Percentiles rank a stretch among this genome's conserved stretches.
Conservation (phyloP, 1,284 basidiomycete species). For the Trametes polyzona region DNA sequence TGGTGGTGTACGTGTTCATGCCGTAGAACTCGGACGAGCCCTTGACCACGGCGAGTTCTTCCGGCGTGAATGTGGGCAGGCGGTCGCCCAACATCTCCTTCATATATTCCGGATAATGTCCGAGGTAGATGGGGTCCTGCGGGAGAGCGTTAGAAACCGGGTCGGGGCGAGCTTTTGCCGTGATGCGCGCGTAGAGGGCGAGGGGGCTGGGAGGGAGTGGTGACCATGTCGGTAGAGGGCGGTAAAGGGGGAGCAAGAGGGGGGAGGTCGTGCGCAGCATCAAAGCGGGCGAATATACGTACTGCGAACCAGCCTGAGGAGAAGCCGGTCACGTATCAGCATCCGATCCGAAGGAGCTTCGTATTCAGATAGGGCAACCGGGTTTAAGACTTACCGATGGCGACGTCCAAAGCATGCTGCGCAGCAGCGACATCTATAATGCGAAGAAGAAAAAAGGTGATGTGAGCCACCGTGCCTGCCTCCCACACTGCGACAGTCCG, state of each 20-base stretch:
- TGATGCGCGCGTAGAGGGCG: not conserved
- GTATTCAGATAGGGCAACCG: constrained; percentile 6
- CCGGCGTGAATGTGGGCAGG: constrained; percentile 66
- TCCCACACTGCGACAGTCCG: not conserved
- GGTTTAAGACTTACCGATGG: constrained; percentile 53
- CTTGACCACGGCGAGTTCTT: constrained; percentile 64
- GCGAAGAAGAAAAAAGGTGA: constrained; percentile 2
- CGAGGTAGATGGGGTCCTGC: constrained; percentile 75
- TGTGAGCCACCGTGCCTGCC: constrained; percentile 2
- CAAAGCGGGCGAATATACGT: constrained; percentile 30
- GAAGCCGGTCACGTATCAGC: constrained; percentile 18
- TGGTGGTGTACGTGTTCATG: constrained; percentile 76
- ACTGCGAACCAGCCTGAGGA: constrained; percentile 63
- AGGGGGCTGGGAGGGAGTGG: not conserved
- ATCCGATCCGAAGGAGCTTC: not conserved
- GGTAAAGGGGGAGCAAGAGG: not conserved
- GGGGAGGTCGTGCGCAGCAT: not conserved
- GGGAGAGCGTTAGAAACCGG: constrained; percentile 10
- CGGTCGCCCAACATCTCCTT: constrained; percentile 63
- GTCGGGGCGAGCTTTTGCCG: not conserved
- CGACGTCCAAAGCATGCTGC: constrained; percentile 66
- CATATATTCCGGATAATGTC: constrained; percentile 69
- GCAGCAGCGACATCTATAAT: constrained; percentile 61
- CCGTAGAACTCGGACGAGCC: constrained; percentile 76
- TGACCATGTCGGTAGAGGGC: not conserved